A percentile compares a stretch with the other conserved stretches of the same genome.
Conservation (phyloP, 345 rosid genomes). For the Eucalyptus polyanthemos region DNA sequence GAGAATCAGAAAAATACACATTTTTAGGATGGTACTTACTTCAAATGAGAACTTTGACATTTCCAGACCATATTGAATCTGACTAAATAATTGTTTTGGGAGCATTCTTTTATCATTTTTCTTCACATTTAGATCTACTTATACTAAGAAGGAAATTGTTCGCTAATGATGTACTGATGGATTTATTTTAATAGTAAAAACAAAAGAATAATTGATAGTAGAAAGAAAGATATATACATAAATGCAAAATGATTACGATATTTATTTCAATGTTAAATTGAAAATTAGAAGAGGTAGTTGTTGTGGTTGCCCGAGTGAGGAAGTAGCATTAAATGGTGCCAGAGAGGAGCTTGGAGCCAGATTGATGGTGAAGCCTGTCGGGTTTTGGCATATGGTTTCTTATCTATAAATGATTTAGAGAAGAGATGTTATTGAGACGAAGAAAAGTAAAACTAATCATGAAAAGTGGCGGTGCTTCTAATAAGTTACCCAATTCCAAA, state of each 20-base stretch:
- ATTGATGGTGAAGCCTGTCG: slow-evolving; percentile 14
- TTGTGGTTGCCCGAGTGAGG: background rate
- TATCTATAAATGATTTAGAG: background rate
- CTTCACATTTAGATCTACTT: background rate
- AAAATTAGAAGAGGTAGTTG: background rate
- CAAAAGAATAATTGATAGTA: background rate
- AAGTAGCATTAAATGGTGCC: background rate
- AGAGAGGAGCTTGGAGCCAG: slow-evolving; percentile 53
- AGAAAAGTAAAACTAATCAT: background rate
- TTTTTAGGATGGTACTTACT: background rate
- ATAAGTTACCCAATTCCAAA: no score
- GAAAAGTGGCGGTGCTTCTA: background rate
- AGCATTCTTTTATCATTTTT: background rate
- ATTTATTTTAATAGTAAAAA: background rate
- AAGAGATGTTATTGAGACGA: background rate
- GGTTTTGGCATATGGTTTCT: no score
- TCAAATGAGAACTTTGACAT: background rate
- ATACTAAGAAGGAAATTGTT: background rate
- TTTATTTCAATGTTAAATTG: background rate
- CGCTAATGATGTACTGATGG: background rate
- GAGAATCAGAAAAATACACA: background rate
- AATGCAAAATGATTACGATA: background rate
- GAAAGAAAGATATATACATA: background rate
- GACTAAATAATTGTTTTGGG: background rate
- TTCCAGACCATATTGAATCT: background rate